Evolutionary conservation across 1,284 basidiomycete genomes (phyloP), one percentile per base, ranked within the genome.

Genomic region (Moniliophthora roreri): DNA sequence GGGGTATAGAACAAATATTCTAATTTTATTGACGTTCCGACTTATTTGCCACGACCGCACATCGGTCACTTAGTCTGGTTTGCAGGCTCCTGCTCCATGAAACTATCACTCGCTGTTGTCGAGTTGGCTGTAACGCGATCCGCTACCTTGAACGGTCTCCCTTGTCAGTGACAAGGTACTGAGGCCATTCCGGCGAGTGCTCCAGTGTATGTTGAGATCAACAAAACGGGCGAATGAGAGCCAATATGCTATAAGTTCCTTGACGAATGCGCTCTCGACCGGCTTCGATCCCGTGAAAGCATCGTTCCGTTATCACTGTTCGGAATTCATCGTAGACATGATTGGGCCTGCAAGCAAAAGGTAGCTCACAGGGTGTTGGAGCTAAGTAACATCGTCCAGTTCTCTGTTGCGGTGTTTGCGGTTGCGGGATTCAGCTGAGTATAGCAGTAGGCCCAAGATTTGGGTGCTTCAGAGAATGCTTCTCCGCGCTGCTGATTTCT

Each of bases 161-260:
- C 2, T 21, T n/a, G 2, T 53, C 38, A 2, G 32, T 47, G 36
- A 59, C 47, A 9, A 63, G 66, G 56, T 73, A 79, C 44, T 50
- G 56, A 8, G 67, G 51, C 79, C 80, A 81, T 11, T 45, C 54
- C 0, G 80, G 80, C 3, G 80, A 78, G 10, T 72, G 65, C 0
- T 67, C 59, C 2, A 83, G 73, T 62, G 70, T 16, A 73, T 74
- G 66, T 79, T 82, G 1, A 80, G 81, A 61, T 82, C 61, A 1
- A 71, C 73, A 1, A 73, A 63, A 34, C 80, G 78, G n/a, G 82
- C 80, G 59, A 84, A 83, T 0, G 82, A 84, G 9, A 82, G 68
- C 79, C 80, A 82, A 23, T 15, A 24, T 15, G 23, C 32, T 46
- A 54, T 44, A 16, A 15, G 28, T 11, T 32, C 28, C 11, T 32